Percentiles rank a stretch among this genome's conserved stretches.
These are phyloP conservation scores for carrot (Daucus carota) DNA, from an alignment of 129 eudicot genomes.

Conservation along the genomic window DNA sequence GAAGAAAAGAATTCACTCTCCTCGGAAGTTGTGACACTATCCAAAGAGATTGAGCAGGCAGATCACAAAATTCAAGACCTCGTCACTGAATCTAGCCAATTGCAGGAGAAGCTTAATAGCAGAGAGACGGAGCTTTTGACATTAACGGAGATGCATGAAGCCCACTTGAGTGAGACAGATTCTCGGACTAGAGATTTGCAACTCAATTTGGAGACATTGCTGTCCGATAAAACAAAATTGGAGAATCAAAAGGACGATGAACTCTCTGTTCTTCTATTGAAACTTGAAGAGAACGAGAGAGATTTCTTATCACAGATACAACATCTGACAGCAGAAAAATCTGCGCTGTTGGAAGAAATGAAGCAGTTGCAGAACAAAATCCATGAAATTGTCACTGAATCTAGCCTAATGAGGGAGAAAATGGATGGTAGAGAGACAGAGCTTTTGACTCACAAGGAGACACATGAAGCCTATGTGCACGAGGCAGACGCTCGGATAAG, in stretches of 20 bases:
- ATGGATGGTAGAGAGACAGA: conserved; percentile 4
- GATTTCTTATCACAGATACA: conserved; percentile 34
- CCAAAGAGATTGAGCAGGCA: conserved; percentile 36
- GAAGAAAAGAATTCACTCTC: conserved; percentile 47
- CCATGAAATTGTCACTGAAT: not conserved
- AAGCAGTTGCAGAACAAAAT: not conserved
- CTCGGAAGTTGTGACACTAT: conserved; percentile 34
- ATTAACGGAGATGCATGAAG: conserved; percentile 46
- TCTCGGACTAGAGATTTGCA: conserved; percentile 47
- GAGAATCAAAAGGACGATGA: conserved; percentile 63
- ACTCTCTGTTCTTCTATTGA: conserved; percentile 44
- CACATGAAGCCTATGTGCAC: not conserved
- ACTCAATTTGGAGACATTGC: conserved; percentile 45
- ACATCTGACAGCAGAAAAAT: conserved; percentile 29
- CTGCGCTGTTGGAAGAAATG: not conserved
- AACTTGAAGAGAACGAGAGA: conserved; percentile 39
- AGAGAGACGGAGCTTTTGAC: conserved; percentile 47
- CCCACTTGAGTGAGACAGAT: conserved; percentile 57
- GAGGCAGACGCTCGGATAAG: not conserved
- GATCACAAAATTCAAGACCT: conserved; percentile 43
- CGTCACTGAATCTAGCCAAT: conserved; percentile 36
- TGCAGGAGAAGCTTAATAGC: conserved; percentile 36
- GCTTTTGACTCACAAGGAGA: conserved; percentile 3
- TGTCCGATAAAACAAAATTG: conserved; percentile 38
- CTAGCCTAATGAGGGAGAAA: conserved; percentile 5